Base-by-base conservation (phyloP, 2,329 filamentous ascomycete genomes). In the Metarhizium robertsii region DNA sequence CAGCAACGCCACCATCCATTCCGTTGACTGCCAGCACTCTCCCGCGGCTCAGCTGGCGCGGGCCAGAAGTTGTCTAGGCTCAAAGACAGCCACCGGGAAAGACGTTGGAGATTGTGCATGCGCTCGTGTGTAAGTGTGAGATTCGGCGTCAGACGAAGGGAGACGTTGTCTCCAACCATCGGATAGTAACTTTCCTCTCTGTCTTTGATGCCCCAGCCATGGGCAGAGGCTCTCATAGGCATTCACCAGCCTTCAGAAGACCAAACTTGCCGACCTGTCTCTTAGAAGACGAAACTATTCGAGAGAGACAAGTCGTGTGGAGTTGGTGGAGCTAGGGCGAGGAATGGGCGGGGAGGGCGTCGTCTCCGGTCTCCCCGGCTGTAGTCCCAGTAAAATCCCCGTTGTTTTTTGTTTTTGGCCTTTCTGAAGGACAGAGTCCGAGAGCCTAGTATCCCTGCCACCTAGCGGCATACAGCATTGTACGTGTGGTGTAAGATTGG, bases 361-460 rank as follows among this genome's bases (percentile, higher is more conserved):
- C n/a, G 11, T n/a, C 36, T 45, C 54, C 36, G 36, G 53, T 32
- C 49, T 40, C 14, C 45, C 50, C 55, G 55, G 53, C 38, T 38
- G 14, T 20, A 45, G 36, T 30, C 48, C 53, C 50, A 48, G 45
- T 48, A 14, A 4, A n/a, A 48, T 30, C 45, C 45, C 29, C 45
- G 50, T 46, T n/a, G 16, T 18, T 30, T 50, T 36, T 13, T 52
- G 43, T 52, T 53, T 25, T 42, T 34, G 6, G 32, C 10, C 10
- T 57, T 50, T 54, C 36, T 36, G 42, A 47, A 29, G 38, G 34
- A 40, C 36, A 32, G 50, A 50, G 48, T 49, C 49, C 53, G 48
- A 52, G 52, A 57, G 48, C 53, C 50, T 48, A n/a, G 25, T 7
- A 55, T 55, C 53, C 55, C 45, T 57, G 55, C 45, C 43, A 10